Evolutionary conservation across 768 basidiomycete genomes (phyloP).

Genomic region (Infundibulicybe gibba): DNA sequence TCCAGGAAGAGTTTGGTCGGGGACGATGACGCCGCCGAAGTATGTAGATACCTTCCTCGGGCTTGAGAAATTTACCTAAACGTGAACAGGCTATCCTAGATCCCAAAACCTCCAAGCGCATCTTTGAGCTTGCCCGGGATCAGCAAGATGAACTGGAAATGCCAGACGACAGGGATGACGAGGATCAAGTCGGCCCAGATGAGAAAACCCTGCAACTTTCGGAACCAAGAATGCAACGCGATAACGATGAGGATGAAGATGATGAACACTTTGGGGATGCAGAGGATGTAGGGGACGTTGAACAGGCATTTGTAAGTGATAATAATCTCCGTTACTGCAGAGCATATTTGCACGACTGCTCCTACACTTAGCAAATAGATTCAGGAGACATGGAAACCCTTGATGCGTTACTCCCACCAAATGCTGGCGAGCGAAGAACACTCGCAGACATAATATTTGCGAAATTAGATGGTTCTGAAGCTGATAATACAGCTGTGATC

Average conservation of each 20-base stretch:
- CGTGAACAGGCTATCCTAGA: conserved; percentile 62
- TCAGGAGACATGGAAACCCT: conserved; percentile 83
- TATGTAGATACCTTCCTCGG: conserved; percentile 22
- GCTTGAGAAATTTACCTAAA: conserved; percentile 5
- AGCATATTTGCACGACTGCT: no score
- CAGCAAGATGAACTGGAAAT: conserved; percentile 89
- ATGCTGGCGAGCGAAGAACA: conserved; percentile 74
- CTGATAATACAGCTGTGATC: conserved; percentile 49
- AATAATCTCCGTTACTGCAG: no score
- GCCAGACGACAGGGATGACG: conserved; percentile 55
- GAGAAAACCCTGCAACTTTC: conserved; percentile 24
- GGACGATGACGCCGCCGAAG: conserved; percentile 57
- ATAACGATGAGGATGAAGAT: conserved; percentile 52
- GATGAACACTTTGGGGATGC: conserved; percentile 47
- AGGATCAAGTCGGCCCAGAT: conserved; percentile 19
- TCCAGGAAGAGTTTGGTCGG: conserved; percentile 37
- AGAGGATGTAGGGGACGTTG: conserved; percentile 50
- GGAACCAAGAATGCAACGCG: conserved; percentile 32
- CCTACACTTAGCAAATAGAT: conserved; percentile 72
- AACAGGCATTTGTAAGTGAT: conserved; percentile 55
- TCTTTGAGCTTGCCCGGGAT: conserved; percentile 88
- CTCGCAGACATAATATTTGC: conserved; percentile 96
- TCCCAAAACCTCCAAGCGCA: conserved; percentile 77
- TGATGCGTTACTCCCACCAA: conserved; percentile 75
- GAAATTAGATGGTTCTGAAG: conserved; percentile 73